Percentiles rank a stretch among this genome's conserved stretches.
These are phyloP conservation scores for Diutina mesorugosa DNA, from an alignment of 1,139 yeast species.

Conservation along the genomic window DNA sequence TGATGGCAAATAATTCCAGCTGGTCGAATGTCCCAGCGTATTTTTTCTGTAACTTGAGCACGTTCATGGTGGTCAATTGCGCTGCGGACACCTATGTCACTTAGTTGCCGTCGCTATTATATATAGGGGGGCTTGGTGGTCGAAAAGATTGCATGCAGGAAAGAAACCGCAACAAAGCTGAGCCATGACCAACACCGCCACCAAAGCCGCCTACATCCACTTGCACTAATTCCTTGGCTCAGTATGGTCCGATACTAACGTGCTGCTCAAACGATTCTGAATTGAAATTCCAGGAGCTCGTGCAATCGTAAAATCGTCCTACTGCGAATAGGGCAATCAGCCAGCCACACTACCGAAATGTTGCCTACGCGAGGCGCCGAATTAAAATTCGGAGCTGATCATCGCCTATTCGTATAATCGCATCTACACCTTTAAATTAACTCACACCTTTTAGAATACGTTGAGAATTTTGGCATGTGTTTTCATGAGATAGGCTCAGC, in stretches of 20 bases:
- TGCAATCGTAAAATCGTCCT: too few species aligned
- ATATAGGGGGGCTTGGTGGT: background rate
- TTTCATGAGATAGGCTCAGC: too few species aligned
- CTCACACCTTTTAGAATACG: too few species aligned
- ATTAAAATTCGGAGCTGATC: background rate
- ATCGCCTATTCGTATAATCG: background rate
- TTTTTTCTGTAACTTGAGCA: constrained; percentile 54
- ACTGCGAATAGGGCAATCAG: background rate
- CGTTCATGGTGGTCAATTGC: constrained; percentile 22
- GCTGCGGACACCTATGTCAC: background rate
- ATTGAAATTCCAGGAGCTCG: background rate
- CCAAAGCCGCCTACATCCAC: background rate
- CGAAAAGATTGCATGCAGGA: background rate
- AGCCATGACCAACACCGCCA: background rate
- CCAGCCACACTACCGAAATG: background rate
- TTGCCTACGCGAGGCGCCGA: background rate
- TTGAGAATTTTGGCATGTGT: too few species aligned
- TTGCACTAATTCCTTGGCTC: background rate
- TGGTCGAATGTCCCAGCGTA: constrained; percentile 68
- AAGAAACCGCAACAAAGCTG: background rate
- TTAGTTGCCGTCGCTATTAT: background rate
- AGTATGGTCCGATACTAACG: background rate
- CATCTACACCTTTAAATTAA: background rate
- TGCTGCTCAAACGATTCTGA: background rate
- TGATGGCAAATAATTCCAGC: constrained; percentile 71